Evolutionary conservation across 345 rosid genomes (phyloP).

Genomic region (Citrus unshiu): DNA sequence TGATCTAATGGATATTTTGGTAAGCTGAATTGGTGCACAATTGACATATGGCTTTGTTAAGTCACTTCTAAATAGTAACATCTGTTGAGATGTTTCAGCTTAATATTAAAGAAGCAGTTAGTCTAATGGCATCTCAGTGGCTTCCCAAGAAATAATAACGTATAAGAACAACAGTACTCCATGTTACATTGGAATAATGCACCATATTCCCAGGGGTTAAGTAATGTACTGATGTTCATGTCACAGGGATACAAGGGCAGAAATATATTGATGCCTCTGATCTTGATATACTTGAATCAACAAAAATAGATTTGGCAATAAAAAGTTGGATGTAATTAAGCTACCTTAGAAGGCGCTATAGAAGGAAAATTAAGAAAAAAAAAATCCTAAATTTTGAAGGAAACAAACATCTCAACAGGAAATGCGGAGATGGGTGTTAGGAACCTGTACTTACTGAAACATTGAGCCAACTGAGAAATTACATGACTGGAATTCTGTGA

Average conservation of each 20-base stretch:
- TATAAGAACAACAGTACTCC: background rate
- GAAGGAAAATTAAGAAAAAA: background rate
- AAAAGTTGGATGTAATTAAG: no score
- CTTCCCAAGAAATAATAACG: background rate
- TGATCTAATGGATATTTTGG: background rate
- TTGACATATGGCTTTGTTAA: background rate
- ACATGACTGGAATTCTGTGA: conserved; percentile 56
- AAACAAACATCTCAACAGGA: background rate
- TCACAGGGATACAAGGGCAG: background rate
- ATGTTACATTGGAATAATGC: background rate
- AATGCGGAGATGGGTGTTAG: background rate
- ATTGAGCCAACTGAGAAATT: conserved; percentile 57
- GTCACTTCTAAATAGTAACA: background rate
- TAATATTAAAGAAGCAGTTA: background rate
- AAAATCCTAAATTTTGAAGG: background rate
- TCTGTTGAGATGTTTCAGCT: background rate
- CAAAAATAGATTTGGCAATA: background rate
- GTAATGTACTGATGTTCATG: background rate
- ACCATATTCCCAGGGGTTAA: background rate
- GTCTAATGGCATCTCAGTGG: background rate
- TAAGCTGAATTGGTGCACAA: background rate
- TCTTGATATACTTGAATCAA: background rate
- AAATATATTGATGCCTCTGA: background rate
- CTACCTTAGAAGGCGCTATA: background rate
- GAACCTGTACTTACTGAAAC: conserved; percentile 58